These are phyloP conservation scores for Cercophora samala DNA, from an alignment of 495 filamentous ascomycete genomes.

Conservation along the genomic window DNA sequence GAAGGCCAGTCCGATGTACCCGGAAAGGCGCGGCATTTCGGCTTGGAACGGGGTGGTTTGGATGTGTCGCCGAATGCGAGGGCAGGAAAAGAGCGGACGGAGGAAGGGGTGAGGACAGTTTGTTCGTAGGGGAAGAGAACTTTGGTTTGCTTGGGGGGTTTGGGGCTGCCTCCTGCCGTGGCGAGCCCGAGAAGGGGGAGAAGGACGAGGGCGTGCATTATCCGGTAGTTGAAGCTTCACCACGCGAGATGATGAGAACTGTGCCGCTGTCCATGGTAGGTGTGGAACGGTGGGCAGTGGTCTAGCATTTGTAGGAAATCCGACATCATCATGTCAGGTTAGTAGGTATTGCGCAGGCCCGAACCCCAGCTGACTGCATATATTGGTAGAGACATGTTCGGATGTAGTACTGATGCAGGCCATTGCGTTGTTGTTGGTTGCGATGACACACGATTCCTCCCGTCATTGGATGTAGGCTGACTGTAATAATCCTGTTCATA, in stretches of 20 bases:
- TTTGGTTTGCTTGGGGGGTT: background rate
- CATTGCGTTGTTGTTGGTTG: background rate
- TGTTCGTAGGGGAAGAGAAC: background rate
- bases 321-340: too few relatives aligned
- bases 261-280: background rate
- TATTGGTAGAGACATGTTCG: background rate
- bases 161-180: background rate
- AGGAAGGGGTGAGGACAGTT: background rate
- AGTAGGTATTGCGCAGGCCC: background rate
- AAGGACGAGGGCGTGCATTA: background rate
- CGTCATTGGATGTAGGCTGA: too few relatives aligned
- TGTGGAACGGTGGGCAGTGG: background rate
- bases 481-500: background rate
- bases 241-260: background rate
- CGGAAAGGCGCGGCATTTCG: conserved; percentile 12
- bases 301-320: background rate
- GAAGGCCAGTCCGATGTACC: conserved; percentile 7
- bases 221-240: background rate
- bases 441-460: background rate
- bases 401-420: background rate
- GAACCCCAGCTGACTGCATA: background rate
- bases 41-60: background rate
- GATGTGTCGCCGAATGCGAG: background rate
- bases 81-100: background rate
- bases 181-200: background rate